Percentiles rank a stretch among this genome's conserved stretches.
phyloP scores from a whole-genome alignment of 1,284 basidiomycete genomes.

The Cryptococcus wingfieldii region DNA sequence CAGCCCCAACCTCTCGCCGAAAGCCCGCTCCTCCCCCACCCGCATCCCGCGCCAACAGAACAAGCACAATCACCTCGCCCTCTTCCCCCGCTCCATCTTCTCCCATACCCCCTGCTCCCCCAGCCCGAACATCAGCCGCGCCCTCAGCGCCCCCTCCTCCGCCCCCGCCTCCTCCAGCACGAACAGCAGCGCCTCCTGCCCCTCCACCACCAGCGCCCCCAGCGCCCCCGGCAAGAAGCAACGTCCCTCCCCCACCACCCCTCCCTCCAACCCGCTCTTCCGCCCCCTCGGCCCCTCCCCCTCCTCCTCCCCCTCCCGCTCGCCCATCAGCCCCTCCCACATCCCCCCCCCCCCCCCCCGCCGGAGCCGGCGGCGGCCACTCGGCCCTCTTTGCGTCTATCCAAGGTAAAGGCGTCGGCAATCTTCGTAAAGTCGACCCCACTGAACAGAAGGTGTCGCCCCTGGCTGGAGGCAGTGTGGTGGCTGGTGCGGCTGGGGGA shows the following conservation, averaged over 20 bases:
- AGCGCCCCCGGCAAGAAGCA: conserved; percentile 6
- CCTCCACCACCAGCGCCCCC: conserved; percentile 37
- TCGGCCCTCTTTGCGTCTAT: conserved; percentile 63
- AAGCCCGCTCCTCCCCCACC: conserved; percentile 51
- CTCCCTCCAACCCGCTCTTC: conserved; percentile 11
- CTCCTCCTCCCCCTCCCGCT: conserved; percentile 49
- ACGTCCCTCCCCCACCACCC: conserved; percentile 22
- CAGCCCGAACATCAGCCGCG: conserved; percentile 32
- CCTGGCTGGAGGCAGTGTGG: conserved; percentile 52
- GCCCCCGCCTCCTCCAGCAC: conserved; percentile 8
- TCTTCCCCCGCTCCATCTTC: conserved; percentile 43
- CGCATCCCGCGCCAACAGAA: conserved; percentile 41
- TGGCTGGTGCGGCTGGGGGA: conserved; percentile 32
- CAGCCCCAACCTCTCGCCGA: conserved; percentile 45
- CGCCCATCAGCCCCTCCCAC: conserved; percentile 63
- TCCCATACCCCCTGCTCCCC: conserved; percentile 40
- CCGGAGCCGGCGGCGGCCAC: conserved; percentile 48
- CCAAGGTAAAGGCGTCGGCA: conserved; percentile 65
- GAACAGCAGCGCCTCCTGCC: conserved; percentile 28
- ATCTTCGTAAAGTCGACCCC: conserved; percentile 62
- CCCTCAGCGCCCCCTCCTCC: conserved; percentile 18
- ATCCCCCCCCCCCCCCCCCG: conserved; percentile 41
- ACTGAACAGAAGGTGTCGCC: conserved; percentile 44
- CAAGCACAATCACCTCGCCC: conserved; percentile 36
- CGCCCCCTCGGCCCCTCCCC: conserved; percentile 40